Evolutionary conservation across 192 early-diverging fungal genomes (phyloP).

Genomic region (Dispira simplex): DNA sequence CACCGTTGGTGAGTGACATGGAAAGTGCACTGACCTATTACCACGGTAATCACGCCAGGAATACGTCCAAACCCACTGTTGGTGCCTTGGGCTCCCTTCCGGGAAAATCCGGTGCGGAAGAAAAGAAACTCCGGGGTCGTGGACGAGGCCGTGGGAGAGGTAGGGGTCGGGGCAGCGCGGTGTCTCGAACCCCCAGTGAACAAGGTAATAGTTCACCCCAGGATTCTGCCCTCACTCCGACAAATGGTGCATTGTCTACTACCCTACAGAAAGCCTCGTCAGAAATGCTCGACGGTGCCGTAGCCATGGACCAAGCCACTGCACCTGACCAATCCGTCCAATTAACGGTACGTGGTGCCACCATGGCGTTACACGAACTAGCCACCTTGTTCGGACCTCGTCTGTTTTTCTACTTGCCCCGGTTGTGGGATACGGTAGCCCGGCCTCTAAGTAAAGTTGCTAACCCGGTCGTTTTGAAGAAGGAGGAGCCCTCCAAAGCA

Average conservation of each 20-base stretch:
- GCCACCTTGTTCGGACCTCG: slow-evolving; percentile 21
- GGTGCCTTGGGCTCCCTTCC: not conserved
- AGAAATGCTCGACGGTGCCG: too few species aligned
- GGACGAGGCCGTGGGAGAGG: slow-evolving; percentile 14
- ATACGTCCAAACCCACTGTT: not conserved
- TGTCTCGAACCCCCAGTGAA: too few species aligned
- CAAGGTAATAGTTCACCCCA: too few species aligned
- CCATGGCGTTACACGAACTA: slow-evolving; percentile 15
- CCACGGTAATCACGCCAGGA: not conserved
- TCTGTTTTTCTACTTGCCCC: slow-evolving; percentile 18
- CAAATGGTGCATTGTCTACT: too few species aligned
- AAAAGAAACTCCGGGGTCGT: slow-evolving; percentile 12
- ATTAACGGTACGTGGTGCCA: slow-evolving; percentile 2
- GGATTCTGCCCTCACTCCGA: too few species aligned
- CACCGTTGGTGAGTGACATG: slow-evolving; percentile 4
- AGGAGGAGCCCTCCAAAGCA: too few species aligned
- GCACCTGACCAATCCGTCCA: too few species aligned
- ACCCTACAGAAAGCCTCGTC: too few species aligned
- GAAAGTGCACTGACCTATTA: not conserved
- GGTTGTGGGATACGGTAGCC: slow-evolving; percentile 25
- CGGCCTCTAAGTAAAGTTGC: slow-evolving; percentile 8
- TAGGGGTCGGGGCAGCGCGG: slow-evolving; percentile 11
- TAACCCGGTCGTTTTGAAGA: too few species aligned
- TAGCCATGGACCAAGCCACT: too few species aligned
- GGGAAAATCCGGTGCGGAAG: not conserved